Conservation (phyloP, 495 filamentous ascomycete genomes). For the Immersiella caudata region DNA sequence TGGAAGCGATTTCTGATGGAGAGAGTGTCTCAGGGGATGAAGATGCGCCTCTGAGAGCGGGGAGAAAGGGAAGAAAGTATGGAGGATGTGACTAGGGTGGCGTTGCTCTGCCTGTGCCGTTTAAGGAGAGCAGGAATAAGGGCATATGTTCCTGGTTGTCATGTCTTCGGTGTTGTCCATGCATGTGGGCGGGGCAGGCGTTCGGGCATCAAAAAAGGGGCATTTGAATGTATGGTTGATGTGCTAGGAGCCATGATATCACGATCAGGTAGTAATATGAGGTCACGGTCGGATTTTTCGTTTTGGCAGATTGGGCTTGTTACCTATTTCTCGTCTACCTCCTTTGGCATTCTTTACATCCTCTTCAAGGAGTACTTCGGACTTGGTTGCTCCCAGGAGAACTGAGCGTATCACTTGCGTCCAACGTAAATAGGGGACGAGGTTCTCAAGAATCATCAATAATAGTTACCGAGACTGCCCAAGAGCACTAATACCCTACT, state of each 20-base stretch:
- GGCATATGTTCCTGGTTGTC: neutral
- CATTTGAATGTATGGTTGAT: neutral
- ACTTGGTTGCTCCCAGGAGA: too few species aligned
- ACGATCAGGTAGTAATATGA: neutral
- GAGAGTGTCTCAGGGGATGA: slow-evolving; percentile 10
- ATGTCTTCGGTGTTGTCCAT: neutral
- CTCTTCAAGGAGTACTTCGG: too few species aligned
- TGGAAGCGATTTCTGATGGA: slow-evolving; percentile 3
- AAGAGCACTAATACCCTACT: neutral
- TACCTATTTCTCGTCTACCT: too few species aligned
- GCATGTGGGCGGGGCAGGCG: neutral
- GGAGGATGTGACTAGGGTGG: neutral
- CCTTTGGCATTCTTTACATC: too few species aligned
- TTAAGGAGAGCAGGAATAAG: neutral
- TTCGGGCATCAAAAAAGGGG: neutral
- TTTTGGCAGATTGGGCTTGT: too few species aligned
- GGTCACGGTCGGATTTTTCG: too few species aligned
- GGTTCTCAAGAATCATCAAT: neutral
- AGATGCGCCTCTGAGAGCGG: slow-evolving; percentile 4
- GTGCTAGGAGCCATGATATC: neutral
- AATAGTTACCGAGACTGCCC: neutral
- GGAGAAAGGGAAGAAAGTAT: neutral
- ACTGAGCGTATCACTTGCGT: too few species aligned
- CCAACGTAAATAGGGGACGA: too few species aligned
- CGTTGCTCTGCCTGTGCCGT: neutral